A percentile compares a stretch with the other conserved stretches of the same genome.
Conservation (phyloP, 208 protist genomes). For the Trypanosomatidae sp. region DNA sequence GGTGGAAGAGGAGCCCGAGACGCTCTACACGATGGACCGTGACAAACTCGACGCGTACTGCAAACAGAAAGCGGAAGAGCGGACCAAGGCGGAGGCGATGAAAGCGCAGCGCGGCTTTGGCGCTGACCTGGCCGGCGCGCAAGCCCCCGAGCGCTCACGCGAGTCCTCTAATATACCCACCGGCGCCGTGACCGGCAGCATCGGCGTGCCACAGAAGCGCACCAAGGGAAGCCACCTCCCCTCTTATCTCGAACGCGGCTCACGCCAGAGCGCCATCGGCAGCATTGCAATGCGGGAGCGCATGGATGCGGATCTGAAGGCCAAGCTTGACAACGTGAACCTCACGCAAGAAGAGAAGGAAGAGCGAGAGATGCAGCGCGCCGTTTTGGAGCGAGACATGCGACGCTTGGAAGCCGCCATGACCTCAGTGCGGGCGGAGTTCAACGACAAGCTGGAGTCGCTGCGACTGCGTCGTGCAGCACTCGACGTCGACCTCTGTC, state of each 20-base stretch:
- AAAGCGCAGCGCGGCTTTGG: conserved; percentile 90
- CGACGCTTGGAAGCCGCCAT: conserved; percentile 50
- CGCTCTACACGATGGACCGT: conserved; percentile 55
- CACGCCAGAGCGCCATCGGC: conserved; percentile 48
- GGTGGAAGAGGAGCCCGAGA: conserved; percentile 71
- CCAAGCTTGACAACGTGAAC: conserved; percentile 83
- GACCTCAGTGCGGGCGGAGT: conserved; percentile 46
- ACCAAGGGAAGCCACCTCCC: conserved; percentile 21
- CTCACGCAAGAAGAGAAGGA: conserved; percentile 82
- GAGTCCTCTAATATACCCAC: conserved; percentile 1
- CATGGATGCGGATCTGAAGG: conserved; percentile 78
- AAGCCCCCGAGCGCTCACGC: conserved; percentile 23
- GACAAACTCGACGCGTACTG: conserved; percentile 70
- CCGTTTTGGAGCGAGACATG: conserved; percentile 68
- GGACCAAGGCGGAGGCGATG: conserved; percentile 58
- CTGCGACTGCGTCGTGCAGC: conserved; percentile 82
- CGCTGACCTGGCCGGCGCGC: conserved; percentile 69
- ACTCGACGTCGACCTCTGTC: conserved; percentile 94
- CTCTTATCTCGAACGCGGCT: conserved; percentile 30
- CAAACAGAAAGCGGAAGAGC: conserved; percentile 46
- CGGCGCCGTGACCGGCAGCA: neutral
- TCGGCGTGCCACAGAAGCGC: conserved; percentile 1
- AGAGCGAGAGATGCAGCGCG: conserved; percentile 64
- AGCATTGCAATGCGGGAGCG: conserved; percentile 66
- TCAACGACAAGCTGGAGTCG: conserved; percentile 77